Evolutionary conservation across 495 filamentous ascomycete species (phyloP), one percentile per base, ranked within the genome.

Genomic region (Neurospora sp.): DNA sequence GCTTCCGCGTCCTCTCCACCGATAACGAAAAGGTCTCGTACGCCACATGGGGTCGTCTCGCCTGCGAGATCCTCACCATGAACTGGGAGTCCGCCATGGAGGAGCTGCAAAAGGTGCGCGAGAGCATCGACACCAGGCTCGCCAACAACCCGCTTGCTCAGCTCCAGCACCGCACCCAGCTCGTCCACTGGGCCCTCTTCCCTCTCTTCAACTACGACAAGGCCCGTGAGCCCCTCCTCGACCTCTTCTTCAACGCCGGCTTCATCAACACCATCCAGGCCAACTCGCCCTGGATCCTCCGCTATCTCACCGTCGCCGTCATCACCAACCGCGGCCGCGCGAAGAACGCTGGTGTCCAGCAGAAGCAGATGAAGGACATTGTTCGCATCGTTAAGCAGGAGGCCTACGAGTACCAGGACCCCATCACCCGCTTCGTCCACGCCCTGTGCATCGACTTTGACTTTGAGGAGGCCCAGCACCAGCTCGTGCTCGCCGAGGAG

Each of bases 241-340:
- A 99, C 75, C 89, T 98, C 75, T 94, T 98, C 88, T 98, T 98
- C 89, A 96, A 91, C 77, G 91, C 94, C 70, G 86, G 91, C 75
- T 99, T 93, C 86, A 98, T 99, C 87, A 98, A 98, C 88, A 97
- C 94, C 76, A 98, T 99, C 81, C 96, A 99, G 85, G 97, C 96
- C 73, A 91, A 89, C 83, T 97, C 95, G 85, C 94, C 96, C 5
- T 98, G 96, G 96, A 92, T 98, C 73, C 87, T 99, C 74, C 91
- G 96, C 72, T 99, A 98, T 84, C 88, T 99, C 40, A 89, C 93
- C 72, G 94, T 94, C 20, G 94, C 96, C 70, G 96, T 99, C 74
- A 97, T 98, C 84, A 98, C 94, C 70, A 95, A 94, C 87, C 91
- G 96, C 71, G 92, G 86, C 84, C 90, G 93, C 69, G 90, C 88